These are phyloP conservation scores for Hondaea fermentalgiana DNA, from an alignment of 108 stramenopile genomes.

Conservation along the genomic window DNA sequence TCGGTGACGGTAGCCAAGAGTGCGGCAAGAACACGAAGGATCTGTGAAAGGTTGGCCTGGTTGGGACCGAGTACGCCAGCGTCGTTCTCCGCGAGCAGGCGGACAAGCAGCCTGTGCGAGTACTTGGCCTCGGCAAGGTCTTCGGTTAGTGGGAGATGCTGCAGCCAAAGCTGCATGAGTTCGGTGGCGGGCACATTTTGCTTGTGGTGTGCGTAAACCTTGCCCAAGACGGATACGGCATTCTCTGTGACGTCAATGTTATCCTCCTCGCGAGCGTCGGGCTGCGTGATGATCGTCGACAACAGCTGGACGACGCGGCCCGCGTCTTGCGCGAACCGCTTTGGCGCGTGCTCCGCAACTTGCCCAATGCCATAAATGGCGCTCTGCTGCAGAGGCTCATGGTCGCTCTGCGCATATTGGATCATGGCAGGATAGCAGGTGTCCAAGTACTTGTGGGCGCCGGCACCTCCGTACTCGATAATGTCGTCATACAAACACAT, in stretches of 20 bases:
- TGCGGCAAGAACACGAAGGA: neutral
- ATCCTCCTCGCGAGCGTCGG: neutral
- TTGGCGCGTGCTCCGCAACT: neutral
- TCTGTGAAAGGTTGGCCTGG: neutral
- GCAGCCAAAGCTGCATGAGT: neutral
- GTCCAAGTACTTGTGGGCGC: neutral
- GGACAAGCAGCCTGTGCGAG: neutral
- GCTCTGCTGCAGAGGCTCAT: neutral
- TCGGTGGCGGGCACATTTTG: neutral
- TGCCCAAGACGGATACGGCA: neutral
- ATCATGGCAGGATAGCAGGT: conserved; percentile 5
- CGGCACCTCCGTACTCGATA: neutral
- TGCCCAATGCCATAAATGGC: neutral
- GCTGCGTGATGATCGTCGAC: neutral
- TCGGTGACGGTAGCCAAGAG: neutral
- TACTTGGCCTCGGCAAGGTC: neutral
- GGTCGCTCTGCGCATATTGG: neutral
- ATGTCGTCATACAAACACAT: conserved; percentile 3
- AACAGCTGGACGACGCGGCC: neutral
- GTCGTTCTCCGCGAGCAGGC: neutral
- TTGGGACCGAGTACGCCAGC: neutral
- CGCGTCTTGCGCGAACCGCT: neutral
- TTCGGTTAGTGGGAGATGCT: neutral
- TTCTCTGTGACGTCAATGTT: neutral
- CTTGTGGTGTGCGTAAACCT: neutral